Evolutionary conservation across 345 rosid genomes (phyloP).

Genomic region (Hibiscus mutabilis): DNA sequence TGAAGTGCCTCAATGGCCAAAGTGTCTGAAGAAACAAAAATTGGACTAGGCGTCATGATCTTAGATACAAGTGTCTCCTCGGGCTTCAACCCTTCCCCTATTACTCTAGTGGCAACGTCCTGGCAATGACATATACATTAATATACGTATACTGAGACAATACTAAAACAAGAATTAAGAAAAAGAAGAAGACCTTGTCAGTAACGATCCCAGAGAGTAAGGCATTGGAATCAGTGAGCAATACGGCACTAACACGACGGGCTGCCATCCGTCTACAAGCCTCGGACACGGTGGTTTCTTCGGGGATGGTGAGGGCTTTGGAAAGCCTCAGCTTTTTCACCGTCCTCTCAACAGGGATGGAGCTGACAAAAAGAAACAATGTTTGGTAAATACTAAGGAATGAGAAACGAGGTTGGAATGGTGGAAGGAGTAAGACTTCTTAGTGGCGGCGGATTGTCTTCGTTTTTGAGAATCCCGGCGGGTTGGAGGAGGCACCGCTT

Average conservation of each 20-base stretch:
- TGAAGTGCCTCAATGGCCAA: constrained; percentile 94
- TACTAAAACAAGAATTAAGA: neutral
- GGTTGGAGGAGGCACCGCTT: constrained; percentile 37
- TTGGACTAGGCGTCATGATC: constrained; percentile 88
- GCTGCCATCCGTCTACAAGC: constrained; percentile 95
- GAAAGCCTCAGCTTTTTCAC: constrained; percentile 86
- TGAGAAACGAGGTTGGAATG: constrained; percentile 45
- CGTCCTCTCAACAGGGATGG: constrained; percentile 62
- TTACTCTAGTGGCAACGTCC: constrained; percentile 78
- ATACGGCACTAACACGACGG: constrained; percentile 83
- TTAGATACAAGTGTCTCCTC: constrained; percentile 86
- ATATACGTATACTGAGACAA: neutral
- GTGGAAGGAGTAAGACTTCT: constrained; percentile 43
- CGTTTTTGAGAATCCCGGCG: constrained; percentile 46
- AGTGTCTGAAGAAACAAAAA: constrained; percentile 77
- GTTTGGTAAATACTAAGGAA: neutral
- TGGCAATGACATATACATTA: constrained; percentile 16
- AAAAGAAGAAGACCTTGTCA: constrained; percentile 48
- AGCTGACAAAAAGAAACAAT: constrained; percentile 14
- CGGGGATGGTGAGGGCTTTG: constrained; percentile 94
- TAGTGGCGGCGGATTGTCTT: constrained; percentile 34
- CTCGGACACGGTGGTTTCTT: constrained; percentile 78
- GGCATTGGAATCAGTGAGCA: constrained; percentile 86
- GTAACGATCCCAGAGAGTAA: constrained; percentile 89
- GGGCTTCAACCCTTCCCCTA: constrained; percentile 88